Base-by-base conservation (phyloP, 2,329 filamentous ascomycete genomes). In the Cercospora beticola region DNA sequence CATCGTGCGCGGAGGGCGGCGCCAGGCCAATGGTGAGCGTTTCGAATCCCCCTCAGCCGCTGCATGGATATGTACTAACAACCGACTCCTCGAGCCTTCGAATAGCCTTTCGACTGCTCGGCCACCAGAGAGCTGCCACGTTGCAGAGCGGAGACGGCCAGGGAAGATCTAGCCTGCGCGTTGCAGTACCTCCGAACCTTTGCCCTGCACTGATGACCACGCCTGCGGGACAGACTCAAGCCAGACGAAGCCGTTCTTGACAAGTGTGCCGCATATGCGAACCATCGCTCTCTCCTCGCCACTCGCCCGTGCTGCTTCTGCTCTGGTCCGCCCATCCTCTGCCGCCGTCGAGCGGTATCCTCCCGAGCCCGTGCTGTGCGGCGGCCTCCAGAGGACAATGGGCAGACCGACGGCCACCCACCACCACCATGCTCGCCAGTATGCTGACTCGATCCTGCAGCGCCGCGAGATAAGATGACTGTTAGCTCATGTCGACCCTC, bases 101-200 rank as follows among this genome's bases (percentile, higher is more conserved):
- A 71, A 74, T 74, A 75, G 71, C 70, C 73, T 75, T 74, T 73
- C 67, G 59, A 68, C 28, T 61, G 68, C 69, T 70, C 71, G 72
- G 72, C 76, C 75, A 77, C 67, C 76, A 70, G 66, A 68, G 82
- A 77, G 80, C 79, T 80, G 82, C 82, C 82, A 84, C 82, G 82
- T 84, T 82, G 83, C 82, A 82, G 80, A 82, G 83, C 82, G 82
- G 81, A 82, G 81, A 82, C 80, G 78, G 79, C 78, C 78, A 82
- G 81, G 81, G 79, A 79, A 77, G 63, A 66, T 69, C 71, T 68
- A 69, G 68, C 68, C 67, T 65, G 65, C 62, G 69, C 66, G 66
- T 68, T 68, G 65, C 68, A 70, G 56, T 66, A 65, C 56, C 61
- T 62, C 68, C 68, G 70, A 68, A 60, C 65, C 64, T 58, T 46